phyloP scores from a whole-genome alignment of 83 land plant species.

The Picea mariana region DNA sequence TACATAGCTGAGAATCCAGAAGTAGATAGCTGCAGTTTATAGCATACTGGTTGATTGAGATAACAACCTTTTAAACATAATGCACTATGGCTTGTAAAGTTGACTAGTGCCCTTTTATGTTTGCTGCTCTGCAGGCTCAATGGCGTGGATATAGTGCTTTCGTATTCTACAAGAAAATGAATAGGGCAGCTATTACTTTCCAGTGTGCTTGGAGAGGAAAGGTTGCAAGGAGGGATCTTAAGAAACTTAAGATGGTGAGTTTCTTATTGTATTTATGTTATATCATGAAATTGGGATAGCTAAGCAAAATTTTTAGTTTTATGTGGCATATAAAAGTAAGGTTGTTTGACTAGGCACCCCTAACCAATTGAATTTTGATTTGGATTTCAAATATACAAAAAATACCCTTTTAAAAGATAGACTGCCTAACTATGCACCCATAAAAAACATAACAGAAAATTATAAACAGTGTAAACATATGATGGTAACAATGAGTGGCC shows the following conservation, averaged over 20 bases:
- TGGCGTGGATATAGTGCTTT: constrained; percentile 81
- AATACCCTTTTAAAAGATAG: not conserved
- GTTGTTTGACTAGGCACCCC: too few relatives aligned
- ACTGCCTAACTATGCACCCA: not conserved
- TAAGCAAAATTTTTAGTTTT: too few relatives aligned
- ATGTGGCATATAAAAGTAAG: too few relatives aligned
- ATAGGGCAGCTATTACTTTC: constrained; percentile 45
- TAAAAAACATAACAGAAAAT: too few relatives aligned
- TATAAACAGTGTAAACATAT: too few relatives aligned
- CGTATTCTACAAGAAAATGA: constrained; percentile 61
- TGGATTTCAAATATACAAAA: not conserved
- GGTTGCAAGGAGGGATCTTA: constrained; percentile 60
- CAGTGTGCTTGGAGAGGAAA: constrained; percentile 84
- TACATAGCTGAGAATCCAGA: constrained; percentile 7
- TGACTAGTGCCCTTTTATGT: not conserved
- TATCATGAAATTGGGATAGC: too few relatives aligned
- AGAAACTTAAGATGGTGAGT: constrained; percentile 81
- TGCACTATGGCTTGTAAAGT: not conserved
- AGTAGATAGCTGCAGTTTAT: constrained; percentile 8
- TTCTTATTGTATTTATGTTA: too few relatives aligned
- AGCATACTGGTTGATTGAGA: constrained; percentile 15
- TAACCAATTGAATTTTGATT: not conserved
- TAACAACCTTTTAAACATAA: constrained; percentile 9
- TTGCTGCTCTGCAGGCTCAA: constrained; percentile 51
- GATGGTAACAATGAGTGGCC: too few relatives aligned